Percentiles rank a stretch among this genome's conserved stretches.
phyloP scores from a whole-genome alignment of 345 rosid species.

The Salix caprea region DNA sequence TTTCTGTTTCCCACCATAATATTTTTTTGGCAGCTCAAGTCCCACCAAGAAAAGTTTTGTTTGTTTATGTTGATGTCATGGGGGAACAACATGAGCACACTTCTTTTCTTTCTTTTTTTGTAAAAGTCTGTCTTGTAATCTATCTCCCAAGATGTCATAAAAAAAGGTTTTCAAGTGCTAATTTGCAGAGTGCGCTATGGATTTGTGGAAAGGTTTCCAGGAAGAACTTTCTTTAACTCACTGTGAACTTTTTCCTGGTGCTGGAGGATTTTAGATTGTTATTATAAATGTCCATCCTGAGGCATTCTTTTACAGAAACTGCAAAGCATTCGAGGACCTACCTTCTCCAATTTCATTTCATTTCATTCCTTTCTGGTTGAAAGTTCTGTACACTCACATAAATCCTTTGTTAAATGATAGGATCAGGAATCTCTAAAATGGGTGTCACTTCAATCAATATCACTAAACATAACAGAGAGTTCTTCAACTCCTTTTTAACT shows the following conservation, averaged over 20 bases:
- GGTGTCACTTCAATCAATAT: conserved; percentile 22
- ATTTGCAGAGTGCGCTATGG: neutral
- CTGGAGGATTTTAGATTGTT: neutral
- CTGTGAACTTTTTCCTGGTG: neutral
- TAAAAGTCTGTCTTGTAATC: neutral
- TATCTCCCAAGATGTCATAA: neutral
- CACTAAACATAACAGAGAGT: neutral
- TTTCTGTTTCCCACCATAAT: conserved; percentile 39
- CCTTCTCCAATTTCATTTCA: neutral
- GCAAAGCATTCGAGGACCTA: neutral
- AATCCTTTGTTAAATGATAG: neutral
- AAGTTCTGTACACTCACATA: neutral
- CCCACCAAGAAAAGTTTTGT: conserved; percentile 31
- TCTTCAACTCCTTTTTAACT: neutral
- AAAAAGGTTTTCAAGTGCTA: neutral
- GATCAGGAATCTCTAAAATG: conserved; percentile 13
- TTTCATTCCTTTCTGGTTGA: neutral
- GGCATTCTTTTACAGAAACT: neutral
- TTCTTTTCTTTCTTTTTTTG: no score
- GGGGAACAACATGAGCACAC: conserved; percentile 11
- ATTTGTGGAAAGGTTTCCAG: neutral
- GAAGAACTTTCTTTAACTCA: neutral
- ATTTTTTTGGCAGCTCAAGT: conserved; percentile 20
- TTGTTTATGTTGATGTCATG: conserved; percentile 20
- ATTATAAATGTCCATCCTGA: neutral